Evolutionary conservation across 1,284 basidiomycete genomes (phyloP).

Genomic region (Rhodofomes roseus): DNA sequence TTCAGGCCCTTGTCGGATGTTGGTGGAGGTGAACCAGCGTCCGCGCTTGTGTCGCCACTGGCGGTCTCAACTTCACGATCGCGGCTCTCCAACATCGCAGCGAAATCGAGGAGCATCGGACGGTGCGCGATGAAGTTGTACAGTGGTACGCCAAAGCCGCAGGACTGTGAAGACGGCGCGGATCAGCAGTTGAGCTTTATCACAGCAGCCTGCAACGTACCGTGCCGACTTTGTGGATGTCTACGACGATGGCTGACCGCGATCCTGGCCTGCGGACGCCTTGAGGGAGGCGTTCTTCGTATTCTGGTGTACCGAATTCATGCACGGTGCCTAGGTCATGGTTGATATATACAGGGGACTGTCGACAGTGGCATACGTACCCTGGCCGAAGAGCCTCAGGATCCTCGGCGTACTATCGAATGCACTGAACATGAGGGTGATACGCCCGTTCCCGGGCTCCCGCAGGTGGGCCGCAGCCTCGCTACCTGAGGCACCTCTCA

Average conservation of each 20-base stretch:
- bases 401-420: too few species aligned
- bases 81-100: constrained; percentile 25
- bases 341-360: not conserved
- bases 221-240: constrained; percentile 49
- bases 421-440: constrained; percentile 50
- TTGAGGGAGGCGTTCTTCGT: constrained; percentile 39
- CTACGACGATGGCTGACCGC: constrained; percentile 46
- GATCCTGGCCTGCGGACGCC: constrained; percentile 46
- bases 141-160: constrained; percentile 50
- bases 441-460: constrained; percentile 46
- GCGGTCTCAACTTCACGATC: constrained; percentile 19
- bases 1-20: constrained; percentile 32
- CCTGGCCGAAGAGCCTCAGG: constrained; percentile 50
- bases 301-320: constrained; percentile 52
- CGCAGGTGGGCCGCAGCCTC: constrained; percentile 55
- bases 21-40: constrained; percentile 7
- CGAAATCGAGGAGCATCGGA: constrained; percentile 32
- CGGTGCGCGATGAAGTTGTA: constrained; percentile 45
- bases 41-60: not conserved
- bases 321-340: constrained; percentile 37
- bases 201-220: constrained; percentile 31
- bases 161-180: constrained; percentile 35
- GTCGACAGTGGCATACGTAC: constrained; percentile 23
- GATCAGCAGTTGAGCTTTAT: not conserved
- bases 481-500: constrained; percentile 30